Percentiles rank a stretch among this genome's conserved stretches.
Evolutionary conservation across 176 grass and related monocot genomes (phyloP).

Genomic region (Triticum aestivum): IWGSC_CS_RefSeq_v2.1 NC_057805.1:369307217-369307716

Average conservation of each 20-base stretch:
- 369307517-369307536: conserved; percentile 66
- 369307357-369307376: neutral
- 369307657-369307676: conserved; percentile 37
- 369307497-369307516: neutral
- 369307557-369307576: conserved; percentile 21
- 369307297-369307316: neutral
- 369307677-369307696: conserved; percentile 9
- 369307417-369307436: conserved; percentile 9
- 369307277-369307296: neutral
- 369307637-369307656: conserved; percentile 24
- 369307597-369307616: neutral
- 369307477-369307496: neutral
- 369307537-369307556: conserved; percentile 11
- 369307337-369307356: neutral
- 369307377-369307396: neutral
- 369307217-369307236: neutral
- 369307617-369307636: neutral
- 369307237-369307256: neutral
- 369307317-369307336: neutral
- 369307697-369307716: conserved; percentile 6
- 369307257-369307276: neutral
- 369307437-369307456: neutral
- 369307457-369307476: neutral
- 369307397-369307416: neutral
- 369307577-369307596: neutral